phyloP scores from a whole-genome alignment of 805 yeast genomes.

The Ogataea corticis region DNA sequence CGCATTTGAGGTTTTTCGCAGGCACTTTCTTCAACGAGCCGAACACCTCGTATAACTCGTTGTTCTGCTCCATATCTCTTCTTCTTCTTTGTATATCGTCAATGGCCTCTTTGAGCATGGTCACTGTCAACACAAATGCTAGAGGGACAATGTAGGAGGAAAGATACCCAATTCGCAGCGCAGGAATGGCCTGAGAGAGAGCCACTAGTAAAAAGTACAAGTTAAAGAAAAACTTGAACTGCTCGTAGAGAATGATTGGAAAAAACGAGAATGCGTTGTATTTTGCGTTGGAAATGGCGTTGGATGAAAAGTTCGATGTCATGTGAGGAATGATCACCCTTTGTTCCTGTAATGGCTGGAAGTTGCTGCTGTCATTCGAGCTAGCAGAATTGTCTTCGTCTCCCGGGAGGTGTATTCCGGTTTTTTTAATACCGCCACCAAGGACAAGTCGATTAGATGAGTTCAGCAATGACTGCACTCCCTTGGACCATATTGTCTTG shows the following conservation, averaged over 20 bases:
- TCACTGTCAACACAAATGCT: conserved; percentile 87
- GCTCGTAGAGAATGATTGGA: conserved; percentile 89
- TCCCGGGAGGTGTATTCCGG: conserved; percentile 28
- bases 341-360: conserved; percentile 16
- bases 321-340: conserved; percentile 43
- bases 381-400: conserved; percentile 18
- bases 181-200: conserved; percentile 87
- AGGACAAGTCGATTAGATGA: conserved; percentile 29
- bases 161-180: conserved; percentile 86
- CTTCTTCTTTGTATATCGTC: conserved; percentile 91
- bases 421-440: conserved; percentile 23
- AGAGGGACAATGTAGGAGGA: conserved; percentile 93
- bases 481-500: conserved; percentile 32
- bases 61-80: conserved; percentile 86
- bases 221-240: conserved; percentile 95
- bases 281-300: conserved; percentile 91
- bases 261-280: conserved; percentile 85
- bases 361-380: not conserved
- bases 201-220: conserved; percentile 91
- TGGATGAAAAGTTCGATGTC: conserved; percentile 50
- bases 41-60: conserved; percentile 75
- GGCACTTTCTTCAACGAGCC: conserved; percentile 45
- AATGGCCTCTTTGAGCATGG: conserved; percentile 93
- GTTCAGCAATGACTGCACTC: conserved; percentile 30
- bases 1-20: conserved; percentile 72